phyloP scores from a whole-genome alignment of 192 early-diverging fungal genomes.

The Entomortierella parvispora region DNA sequence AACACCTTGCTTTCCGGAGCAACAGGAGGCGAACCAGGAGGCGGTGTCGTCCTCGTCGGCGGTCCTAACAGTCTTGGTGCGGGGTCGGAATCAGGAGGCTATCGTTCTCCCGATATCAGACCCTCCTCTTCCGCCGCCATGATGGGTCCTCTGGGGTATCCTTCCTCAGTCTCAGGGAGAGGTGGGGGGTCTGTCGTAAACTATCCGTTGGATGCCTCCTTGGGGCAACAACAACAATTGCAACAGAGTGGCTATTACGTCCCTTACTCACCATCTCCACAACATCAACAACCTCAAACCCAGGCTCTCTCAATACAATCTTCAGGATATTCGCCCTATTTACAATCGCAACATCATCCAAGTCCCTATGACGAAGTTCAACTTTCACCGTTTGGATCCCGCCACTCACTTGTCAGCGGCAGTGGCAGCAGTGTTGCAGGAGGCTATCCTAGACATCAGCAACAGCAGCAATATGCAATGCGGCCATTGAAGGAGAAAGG shows the following conservation, averaged over 20 bases:
- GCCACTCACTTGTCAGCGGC: slow-evolving; percentile 22
- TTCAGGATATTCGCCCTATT: slow-evolving; percentile 17
- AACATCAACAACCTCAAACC: slow-evolving; percentile 5
- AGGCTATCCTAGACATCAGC: slow-evolving; percentile 12
- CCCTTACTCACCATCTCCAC: slow-evolving; percentile 1
- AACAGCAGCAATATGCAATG: slow-evolving; percentile 8
- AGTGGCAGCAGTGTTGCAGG: slow-evolving; percentile 1
- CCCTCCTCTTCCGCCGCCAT: no score
- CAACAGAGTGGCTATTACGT: no score
- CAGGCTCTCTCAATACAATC: neutral
- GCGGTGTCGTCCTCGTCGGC: neutral
- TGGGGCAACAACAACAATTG: slow-evolving; percentile 9
- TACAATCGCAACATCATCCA: neutral
- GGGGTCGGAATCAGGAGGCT: neutral
- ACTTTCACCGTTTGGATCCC: slow-evolving; percentile 1
- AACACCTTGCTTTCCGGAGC: neutral
- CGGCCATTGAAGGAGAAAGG: slow-evolving; percentile 3
- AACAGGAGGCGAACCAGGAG: neutral
- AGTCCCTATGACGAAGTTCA: slow-evolving; percentile 19
- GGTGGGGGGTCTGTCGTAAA: neutral
- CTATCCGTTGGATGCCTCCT: slow-evolving; percentile 23
- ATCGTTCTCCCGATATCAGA: neutral
- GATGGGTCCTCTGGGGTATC: no score
- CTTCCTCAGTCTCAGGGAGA: no score
- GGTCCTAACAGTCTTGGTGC: no score